A percentile compares a stretch with the other conserved stretches of the same genome.
phyloP scores from a whole-genome alignment of 2,329 filamentous ascomycete species.

The Ophiostoma sp. region DNA sequence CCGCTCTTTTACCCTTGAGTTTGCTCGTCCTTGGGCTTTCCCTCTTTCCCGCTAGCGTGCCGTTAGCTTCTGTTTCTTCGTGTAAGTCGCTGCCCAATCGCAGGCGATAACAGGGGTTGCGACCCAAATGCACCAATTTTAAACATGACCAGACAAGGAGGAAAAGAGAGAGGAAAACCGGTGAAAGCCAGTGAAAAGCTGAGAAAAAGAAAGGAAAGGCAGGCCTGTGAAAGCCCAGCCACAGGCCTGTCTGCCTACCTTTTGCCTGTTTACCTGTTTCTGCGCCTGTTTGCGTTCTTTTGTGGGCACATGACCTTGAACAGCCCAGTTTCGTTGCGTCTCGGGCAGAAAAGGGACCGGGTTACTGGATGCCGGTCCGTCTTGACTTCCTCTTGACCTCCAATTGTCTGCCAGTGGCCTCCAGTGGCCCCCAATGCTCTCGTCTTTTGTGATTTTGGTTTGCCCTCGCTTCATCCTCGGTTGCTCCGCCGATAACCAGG shows the following conservation, averaged over 20 bases:
- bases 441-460: not conserved
- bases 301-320: constrained; percentile 1
- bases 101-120: not conserved
- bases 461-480: not conserved
- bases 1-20: not conserved
- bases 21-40: not conserved
- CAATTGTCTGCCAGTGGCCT: not conserved
- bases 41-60: not conserved
- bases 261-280: not conserved
- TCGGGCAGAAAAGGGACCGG: not conserved
- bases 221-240: not conserved
- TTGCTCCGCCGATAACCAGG: not conserved
- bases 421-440: not conserved
- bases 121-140: constrained; percentile 12
- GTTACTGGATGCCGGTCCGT: not conserved
- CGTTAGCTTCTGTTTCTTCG: constrained; percentile 2
- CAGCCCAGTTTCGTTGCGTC: not conserved
- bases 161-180: not conserved
- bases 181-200: not conserved
- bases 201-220: not conserved
- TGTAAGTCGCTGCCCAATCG: constrained; percentile 24
- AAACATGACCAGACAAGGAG: not conserved
- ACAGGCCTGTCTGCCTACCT: not conserved
- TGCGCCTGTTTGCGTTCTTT: not conserved
- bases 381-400: not conserved